Percentiles rank a stretch among this genome's conserved stretches.
These are phyloP conservation scores for Geum urbanum DNA, from an alignment of 306 rosid genomes.

Conservation along the genomic window DNA sequence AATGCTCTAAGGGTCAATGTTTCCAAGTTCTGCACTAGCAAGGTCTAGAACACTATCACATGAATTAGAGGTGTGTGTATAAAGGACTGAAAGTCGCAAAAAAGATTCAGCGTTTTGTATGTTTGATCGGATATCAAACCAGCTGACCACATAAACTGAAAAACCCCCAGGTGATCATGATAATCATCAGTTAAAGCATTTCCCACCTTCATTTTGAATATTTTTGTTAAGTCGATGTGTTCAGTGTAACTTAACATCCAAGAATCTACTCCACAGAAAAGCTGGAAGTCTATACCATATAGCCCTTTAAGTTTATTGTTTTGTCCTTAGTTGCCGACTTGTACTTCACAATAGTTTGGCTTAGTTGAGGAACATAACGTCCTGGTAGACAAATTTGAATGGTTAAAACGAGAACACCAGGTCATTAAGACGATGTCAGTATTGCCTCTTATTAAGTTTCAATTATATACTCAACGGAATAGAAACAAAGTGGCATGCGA, in stretches of 20 bases:
- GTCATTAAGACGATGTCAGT: background rate
- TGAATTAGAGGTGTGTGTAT: slow-evolving; percentile 44
- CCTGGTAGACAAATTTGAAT: slow-evolving; percentile 44
- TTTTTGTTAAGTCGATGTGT: slow-evolving; percentile 9
- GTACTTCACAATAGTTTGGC: slow-evolving; percentile 70
- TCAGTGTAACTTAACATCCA: background rate
- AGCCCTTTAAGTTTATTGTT: slow-evolving; percentile 74
- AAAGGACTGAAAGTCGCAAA: slow-evolving; percentile 52
- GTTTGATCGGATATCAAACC: slow-evolving; percentile 92
- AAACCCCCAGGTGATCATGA: slow-evolving; percentile 68
- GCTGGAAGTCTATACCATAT: slow-evolving; percentile 49
- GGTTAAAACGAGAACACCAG: slow-evolving; percentile 15
- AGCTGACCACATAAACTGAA: slow-evolving; percentile 79
- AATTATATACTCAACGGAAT: too few species aligned
- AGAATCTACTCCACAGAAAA: slow-evolving; percentile 5
- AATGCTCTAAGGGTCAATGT: too few species aligned
- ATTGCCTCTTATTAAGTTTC: background rate
- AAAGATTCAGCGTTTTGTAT: slow-evolving; percentile 51
- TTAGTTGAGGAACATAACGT: slow-evolving; percentile 91
- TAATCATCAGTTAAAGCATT: slow-evolving; percentile 84
- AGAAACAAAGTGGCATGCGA: too few species aligned
- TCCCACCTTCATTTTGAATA: slow-evolving; percentile 65
- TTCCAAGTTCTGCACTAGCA: slow-evolving; percentile 57
- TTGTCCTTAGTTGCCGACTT: slow-evolving; percentile 40
- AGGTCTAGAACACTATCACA: slow-evolving; percentile 42